Evolutionary conservation across 2,329 filamentous ascomycete genomes (phyloP).

Genomic region (Periconia sp.): DNA sequence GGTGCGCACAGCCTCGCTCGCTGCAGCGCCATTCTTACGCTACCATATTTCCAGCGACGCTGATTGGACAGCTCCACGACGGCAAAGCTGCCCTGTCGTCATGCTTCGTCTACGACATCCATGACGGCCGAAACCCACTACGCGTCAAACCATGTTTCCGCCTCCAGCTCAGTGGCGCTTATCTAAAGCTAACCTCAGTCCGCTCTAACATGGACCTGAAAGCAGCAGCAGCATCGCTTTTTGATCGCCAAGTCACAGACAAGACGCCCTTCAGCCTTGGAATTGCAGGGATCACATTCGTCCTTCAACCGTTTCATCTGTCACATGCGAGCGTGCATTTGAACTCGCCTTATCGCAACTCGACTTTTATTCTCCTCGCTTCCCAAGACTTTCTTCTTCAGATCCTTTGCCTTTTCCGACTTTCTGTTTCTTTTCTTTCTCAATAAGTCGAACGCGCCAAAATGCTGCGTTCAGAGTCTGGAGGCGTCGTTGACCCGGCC

Average conservation of each 20-base stretch:
- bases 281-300: no score
- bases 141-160: conserved; percentile 2
- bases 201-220: not conserved
- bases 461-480: conserved; percentile 13
- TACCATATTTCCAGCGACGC: no score
- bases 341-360: not conserved
- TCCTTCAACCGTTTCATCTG: no score
- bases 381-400: not conserved
- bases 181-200: not conserved
- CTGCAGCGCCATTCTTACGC: no score
- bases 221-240: not conserved
- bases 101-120: not conserved
- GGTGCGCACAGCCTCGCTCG: no score
- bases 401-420: not conserved
- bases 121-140: conserved; percentile 2
- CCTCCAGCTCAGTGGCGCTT: not conserved
- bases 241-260: no score
- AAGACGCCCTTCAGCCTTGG: no score
- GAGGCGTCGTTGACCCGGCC: conserved; percentile 33
- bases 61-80: no score
- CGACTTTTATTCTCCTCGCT: not conserved
- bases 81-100: not conserved
- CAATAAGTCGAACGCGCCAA: not conserved
- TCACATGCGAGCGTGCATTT: no score
- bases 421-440: not conserved